phyloP scores from a whole-genome alignment of 2,329 filamentous ascomycete genomes.

The Fusarium xylarioides region DNA sequence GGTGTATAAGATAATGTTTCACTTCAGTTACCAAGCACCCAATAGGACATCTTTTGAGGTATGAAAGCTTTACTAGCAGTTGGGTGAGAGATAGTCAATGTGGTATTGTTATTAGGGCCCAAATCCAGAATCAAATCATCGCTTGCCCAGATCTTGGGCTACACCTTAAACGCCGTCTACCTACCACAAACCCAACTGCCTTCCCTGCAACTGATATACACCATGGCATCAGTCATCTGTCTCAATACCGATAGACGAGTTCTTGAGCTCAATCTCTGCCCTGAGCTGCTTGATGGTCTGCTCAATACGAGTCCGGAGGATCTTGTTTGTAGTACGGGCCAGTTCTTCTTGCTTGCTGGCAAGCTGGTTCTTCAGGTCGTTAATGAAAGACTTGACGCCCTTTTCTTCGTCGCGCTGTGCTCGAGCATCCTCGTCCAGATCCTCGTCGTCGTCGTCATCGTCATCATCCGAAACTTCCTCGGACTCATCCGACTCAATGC shows the following conservation, averaged over 20 bases:
- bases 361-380: constrained; percentile 62
- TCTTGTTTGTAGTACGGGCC: constrained; percentile 54
- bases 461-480: constrained; percentile 55
- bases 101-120: constrained; percentile 39
- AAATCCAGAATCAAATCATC: constrained; percentile 19
- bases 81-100: constrained; percentile 12
- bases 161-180: constrained; percentile 31
- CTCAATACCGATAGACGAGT: constrained; percentile 55
- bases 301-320: constrained; percentile 61
- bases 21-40: background rate
- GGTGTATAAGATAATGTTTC: background rate
- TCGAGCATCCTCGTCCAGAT: constrained; percentile 63
- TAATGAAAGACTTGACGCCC: constrained; percentile 64
- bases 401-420: constrained; percentile 60
- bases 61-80: background rate
- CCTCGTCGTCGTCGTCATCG: constrained; percentile 63
- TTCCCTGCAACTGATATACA: background rate
- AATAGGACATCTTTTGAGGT: background rate
- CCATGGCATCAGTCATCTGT: constrained; percentile 44
- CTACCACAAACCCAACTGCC: background rate
- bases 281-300: constrained; percentile 59
- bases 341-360: constrained; percentile 56
- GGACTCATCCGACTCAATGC: constrained; percentile 53
- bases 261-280: constrained; percentile 57
- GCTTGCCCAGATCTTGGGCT: constrained; percentile 8